phyloP scores from a whole-genome alignment of 805 yeast genomes.

The Metschnikowia orientalis region DNA sequence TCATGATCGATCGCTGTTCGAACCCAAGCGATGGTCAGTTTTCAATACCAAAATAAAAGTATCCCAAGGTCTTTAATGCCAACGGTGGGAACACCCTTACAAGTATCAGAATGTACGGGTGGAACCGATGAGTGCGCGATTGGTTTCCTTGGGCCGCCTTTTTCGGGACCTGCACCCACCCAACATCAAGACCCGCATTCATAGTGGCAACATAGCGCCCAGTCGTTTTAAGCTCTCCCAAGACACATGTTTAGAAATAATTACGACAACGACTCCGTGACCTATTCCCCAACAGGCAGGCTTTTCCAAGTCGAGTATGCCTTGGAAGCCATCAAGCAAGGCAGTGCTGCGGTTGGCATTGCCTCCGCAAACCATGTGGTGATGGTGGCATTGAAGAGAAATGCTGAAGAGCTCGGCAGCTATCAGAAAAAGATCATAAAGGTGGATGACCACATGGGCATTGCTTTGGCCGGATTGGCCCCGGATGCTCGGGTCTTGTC shows the following conservation, averaged over 20 bases:
- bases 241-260: conserved; percentile 85
- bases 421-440: conserved; percentile 91
- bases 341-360: conserved; percentile 94
- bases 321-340: conserved; percentile 94
- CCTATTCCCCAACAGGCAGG: conserved; percentile 94
- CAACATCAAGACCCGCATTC: conserved; percentile 5
- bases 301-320: conserved; percentile 81
- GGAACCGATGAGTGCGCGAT: too few relatives aligned
- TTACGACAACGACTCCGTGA: conserved; percentile 97
- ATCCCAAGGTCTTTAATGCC: too few relatives aligned
- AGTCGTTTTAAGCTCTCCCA: not conserved
- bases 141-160: conserved; percentile 2
- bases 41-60: too few relatives aligned
- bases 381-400: conserved; percentile 87
- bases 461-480: conserved; percentile 95
- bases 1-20: too few relatives aligned
- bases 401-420: conserved; percentile 95
- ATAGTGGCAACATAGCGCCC: conserved; percentile 9
- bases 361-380: conserved; percentile 85
- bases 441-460: conserved; percentile 90
- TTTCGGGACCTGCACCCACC: conserved; percentile 6
- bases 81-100: too few relatives aligned
- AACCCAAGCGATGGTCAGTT: too few relatives aligned
- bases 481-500: conserved; percentile 96
- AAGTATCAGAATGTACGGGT: too few relatives aligned